Evolutionary conservation across 192 early-diverging fungal species (phyloP).

Genomic region (Glomus cerebriforme): DNA sequence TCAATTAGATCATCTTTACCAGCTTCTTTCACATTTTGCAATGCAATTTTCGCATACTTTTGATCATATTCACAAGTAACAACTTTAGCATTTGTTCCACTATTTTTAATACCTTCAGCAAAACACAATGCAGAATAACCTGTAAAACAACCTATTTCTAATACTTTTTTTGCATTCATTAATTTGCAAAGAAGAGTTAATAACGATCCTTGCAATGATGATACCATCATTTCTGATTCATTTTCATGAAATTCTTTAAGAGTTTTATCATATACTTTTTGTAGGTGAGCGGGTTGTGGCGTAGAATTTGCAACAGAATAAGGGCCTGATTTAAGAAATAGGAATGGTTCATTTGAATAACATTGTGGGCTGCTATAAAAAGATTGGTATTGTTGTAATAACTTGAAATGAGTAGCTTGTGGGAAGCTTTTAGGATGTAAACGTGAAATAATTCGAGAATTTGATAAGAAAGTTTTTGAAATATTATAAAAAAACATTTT

Average conservation of each 20-base stretch:
- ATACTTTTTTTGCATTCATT: constrained; percentile 49
- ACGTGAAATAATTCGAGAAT: not conserved
- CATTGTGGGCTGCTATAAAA: not conserved
- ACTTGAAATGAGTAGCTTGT: not conserved
- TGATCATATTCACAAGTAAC: constrained; percentile 59
- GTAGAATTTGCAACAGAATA: not conserved
- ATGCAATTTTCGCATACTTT: constrained; percentile 49
- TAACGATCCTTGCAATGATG: constrained; percentile 51
- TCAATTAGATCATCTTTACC: constrained; percentile 43
- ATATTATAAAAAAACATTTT: not conserved
- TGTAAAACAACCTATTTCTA: constrained; percentile 73
- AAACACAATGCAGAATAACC: constrained; percentile 67
- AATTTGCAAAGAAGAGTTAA: constrained; percentile 53
- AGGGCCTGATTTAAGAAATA: not conserved
- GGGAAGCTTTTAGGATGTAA: too few relatives aligned
- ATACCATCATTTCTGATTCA: constrained; percentile 34
- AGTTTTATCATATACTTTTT: not conserved
- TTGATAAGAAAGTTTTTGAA: not conserved
- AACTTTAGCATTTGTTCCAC: constrained; percentile 32
- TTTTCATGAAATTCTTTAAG: not conserved
- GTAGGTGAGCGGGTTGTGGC: not conserved
- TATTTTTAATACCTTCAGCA: constrained; percentile 57
- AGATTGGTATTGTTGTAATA: not conserved
- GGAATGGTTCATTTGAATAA: not conserved
- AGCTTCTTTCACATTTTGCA: constrained; percentile 40